Evolutionary conservation across 2,329 filamentous ascomycete genomes (phyloP).

Genomic region (Aureobasidium zeae): DNA sequence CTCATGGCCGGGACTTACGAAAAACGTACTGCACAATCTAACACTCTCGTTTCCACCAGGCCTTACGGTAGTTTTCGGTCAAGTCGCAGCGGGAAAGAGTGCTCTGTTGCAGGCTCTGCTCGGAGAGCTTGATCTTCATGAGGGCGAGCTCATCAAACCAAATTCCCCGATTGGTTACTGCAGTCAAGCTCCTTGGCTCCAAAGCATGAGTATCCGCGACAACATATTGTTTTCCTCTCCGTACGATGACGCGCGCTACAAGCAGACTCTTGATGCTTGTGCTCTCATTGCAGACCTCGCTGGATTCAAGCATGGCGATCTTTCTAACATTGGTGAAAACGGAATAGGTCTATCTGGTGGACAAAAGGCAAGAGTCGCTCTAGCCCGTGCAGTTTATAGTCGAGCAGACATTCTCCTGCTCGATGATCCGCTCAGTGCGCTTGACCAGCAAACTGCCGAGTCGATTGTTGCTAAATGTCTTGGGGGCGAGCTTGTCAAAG

Average conservation of each 20-base stretch:
- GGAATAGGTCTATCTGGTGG: conserved; percentile 41
- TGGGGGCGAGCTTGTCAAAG: conserved; percentile 44
- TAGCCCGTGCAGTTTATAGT: conserved; percentile 40
- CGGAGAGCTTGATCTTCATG: conserved; percentile 48
- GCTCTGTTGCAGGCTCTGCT: conserved; percentile 50
- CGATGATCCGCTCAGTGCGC: conserved; percentile 40
- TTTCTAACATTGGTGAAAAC: conserved; percentile 42
- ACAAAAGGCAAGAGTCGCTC: conserved; percentile 39
- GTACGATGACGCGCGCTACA: conserved; percentile 61
- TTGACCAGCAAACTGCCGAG: conserved; percentile 55
- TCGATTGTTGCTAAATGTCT: conserved; percentile 50
- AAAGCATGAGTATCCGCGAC: conserved; percentile 60
- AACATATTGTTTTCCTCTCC: conserved; percentile 57
- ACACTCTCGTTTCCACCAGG: conserved; percentile 47
- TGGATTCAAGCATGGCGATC: conserved; percentile 54
- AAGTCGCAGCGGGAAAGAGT: conserved; percentile 56
- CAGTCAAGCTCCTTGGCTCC: conserved; percentile 57
- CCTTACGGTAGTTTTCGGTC: conserved; percentile 53
- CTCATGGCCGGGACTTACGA: conserved; percentile 63
- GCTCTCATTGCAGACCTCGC: conserved; percentile 52
- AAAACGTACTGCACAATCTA: conserved; percentile 47
- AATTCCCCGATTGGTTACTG: conserved; percentile 54
- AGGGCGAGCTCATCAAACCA: conserved; percentile 44
- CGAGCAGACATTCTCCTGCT: conserved; percentile 38
- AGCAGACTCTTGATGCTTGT: conserved; percentile 58